Evolutionary conservation across 2,329 filamentous ascomycete genomes (phyloP), one percentile per base, ranked within the genome.

Genomic region (Myotisia sp.): DNA sequence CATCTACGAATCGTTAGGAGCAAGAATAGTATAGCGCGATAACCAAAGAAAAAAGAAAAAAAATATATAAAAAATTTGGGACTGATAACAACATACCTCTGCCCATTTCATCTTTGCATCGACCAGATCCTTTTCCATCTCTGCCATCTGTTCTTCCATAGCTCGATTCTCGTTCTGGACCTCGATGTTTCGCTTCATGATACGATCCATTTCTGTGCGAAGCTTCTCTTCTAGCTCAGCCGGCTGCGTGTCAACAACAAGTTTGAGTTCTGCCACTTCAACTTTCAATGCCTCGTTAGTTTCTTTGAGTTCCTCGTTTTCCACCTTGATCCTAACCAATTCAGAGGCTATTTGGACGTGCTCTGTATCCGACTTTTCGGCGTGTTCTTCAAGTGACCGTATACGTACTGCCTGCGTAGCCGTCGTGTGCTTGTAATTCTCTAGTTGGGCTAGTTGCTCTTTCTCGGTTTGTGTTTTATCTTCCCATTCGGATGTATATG

Each of bases 81-180:
- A 21, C n/a, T 29, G 26, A 10, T 28, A 33, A 27, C n/a, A 33
- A 65, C 77, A 65, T 68, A 93, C 87, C 76, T 94, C 84, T 36
- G 90, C 90, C 63, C 86, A 85, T 50, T 75, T 74, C 81, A 98
- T 80, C 70, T 98, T 98, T 1, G 85, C 90, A 53, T 79, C 74
- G 42, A 98, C 87, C 44, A 98, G 64, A 55, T 85, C 76, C 58
- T 86, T 81, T 64, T 95, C 90, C 65, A 95, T 81, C 47, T 94
- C 85, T 4, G 74, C 70, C 70, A 93, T 71, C 50, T 90, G 82
- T 52, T 92, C 87, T 58, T 94, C 86, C 45, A 98, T 63, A 38
- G 69, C 73, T 40, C 80, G 70, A 51, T 95, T 98, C 62, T 93
- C 84, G 47, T 92, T 85, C 50, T 95, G 86, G 5, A 95, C 86